Evolutionary conservation across 768 basidiomycete genomes (phyloP).

Genomic region (Neoboletus brunneissimus): DNA sequence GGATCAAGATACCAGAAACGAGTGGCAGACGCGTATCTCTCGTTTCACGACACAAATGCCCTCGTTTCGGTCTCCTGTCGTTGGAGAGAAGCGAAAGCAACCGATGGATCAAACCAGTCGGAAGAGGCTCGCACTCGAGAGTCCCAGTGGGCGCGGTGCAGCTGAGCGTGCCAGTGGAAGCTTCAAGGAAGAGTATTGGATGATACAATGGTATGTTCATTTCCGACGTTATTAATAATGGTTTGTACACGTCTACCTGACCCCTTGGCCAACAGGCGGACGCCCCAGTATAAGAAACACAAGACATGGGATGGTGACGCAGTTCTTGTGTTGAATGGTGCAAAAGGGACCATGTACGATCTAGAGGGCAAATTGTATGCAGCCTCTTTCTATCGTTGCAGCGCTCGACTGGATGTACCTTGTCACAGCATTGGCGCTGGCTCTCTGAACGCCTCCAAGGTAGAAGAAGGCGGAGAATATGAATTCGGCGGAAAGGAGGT

Average conservation of each 20-base stretch:
- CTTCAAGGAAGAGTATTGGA: constrained; percentile 54
- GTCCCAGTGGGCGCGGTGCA: constrained; percentile 5
- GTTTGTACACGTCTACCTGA: background rate
- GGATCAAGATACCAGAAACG: background rate
- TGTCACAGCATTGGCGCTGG: constrained; percentile 49
- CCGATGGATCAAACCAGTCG: constrained; percentile 23
- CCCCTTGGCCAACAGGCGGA: constrained; percentile 45
- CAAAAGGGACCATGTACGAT: constrained; percentile 54
- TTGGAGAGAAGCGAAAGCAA: constrained; percentile 33
- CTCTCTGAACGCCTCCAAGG: constrained; percentile 42
- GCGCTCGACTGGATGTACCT: background rate
- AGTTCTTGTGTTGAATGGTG: constrained; percentile 51
- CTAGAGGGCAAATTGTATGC: constrained; percentile 63
- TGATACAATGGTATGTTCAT: constrained; percentile 66
- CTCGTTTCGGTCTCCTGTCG: constrained; percentile 10
- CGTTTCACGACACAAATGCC: constrained; percentile 19
- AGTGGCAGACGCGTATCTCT: background rate
- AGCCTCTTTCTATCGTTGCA: background rate
- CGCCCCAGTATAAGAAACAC: constrained; percentile 73
- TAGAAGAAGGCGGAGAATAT: constrained; percentile 37
- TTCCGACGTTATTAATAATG: background rate
- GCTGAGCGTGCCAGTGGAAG: constrained; percentile 11
- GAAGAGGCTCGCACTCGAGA: constrained; percentile 30
- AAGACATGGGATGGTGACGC: constrained; percentile 90
- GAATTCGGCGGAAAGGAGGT: constrained; percentile 55